These are phyloP conservation scores for Neonectria punicea DNA, from an alignment of 2,329 filamentous ascomycete genomes.

Conservation along the genomic window DNA sequence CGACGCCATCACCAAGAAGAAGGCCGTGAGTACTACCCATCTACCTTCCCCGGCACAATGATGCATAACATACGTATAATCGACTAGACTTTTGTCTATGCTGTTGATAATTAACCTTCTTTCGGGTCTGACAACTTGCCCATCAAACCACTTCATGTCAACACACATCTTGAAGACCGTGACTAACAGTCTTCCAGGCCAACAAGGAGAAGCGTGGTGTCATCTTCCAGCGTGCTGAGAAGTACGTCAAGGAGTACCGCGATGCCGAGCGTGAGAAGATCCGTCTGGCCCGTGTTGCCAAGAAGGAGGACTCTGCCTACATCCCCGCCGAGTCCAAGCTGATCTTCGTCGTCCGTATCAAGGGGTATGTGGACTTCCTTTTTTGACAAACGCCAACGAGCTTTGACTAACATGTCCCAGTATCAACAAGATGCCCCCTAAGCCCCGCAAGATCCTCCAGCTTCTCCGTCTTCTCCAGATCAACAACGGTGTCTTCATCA, in stretches of 20 bases:
- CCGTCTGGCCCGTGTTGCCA: conserved; percentile 87
- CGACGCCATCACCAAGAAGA: conserved; percentile 84
- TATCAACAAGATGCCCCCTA: conserved; percentile 99
- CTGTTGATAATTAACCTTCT: conserved; percentile 99
- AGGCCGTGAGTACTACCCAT: conserved; percentile 77
- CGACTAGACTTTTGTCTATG: conserved; percentile 98
- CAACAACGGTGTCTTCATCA: conserved; percentile 99
- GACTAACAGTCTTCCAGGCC: conserved; percentile 70
- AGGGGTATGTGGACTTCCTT: conserved; percentile 71
- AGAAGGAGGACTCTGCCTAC: conserved; percentile 93
- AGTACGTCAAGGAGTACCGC: conserved; percentile 99
- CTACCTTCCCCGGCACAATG: conserved; percentile 63
- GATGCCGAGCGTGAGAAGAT: conserved; percentile 98
- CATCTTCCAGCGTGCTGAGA: conserved; percentile 99
- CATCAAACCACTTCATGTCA: conserved; percentile 41
- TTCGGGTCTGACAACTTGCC: conserved; percentile 89
- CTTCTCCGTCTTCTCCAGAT: conserved; percentile 99
- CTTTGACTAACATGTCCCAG: conserved; percentile 53
- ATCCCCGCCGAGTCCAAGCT: conserved; percentile 95
- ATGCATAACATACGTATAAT: conserved; percentile 84
- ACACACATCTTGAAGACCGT: conserved; percentile 26
- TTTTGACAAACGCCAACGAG: no score
- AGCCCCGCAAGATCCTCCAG: conserved; percentile 99
- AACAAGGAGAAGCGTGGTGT: conserved; percentile 98
- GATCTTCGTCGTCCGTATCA: conserved; percentile 98